A percentile compares a stretch with the other conserved stretches of the same genome.
Evolutionary conservation across 345 rosid genomes (phyloP).

Genomic region (Luvunga scandens): DNA sequence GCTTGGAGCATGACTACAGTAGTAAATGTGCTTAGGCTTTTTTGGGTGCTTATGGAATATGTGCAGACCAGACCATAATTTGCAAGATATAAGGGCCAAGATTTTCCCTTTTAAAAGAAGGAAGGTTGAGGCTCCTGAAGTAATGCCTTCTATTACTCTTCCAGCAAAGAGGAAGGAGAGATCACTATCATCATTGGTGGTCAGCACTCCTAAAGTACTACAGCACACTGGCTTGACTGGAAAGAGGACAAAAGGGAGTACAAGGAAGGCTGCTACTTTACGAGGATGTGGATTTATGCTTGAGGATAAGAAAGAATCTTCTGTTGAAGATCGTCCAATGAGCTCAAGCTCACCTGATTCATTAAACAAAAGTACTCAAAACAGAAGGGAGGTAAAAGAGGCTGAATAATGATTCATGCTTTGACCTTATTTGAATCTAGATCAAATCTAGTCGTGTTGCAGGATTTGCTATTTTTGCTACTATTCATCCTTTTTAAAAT

Average conservation of each 20-base stretch:
- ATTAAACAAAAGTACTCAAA: constrained; percentile 27
- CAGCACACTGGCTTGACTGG: constrained; percentile 54
- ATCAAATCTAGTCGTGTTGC: background rate
- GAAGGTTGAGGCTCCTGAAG: constrained; percentile 53
- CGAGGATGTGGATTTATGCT: constrained; percentile 36
- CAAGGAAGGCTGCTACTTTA: constrained; percentile 45
- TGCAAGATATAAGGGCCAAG: constrained; percentile 70
- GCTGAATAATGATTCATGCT: constrained; percentile 8
- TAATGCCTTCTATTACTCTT: constrained; percentile 38
- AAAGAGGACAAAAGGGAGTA: constrained; percentile 47
- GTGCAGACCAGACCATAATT: constrained; percentile 72
- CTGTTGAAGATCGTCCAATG: constrained; percentile 33
- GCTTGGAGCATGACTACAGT: background rate
- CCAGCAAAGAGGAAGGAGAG: constrained; percentile 73
- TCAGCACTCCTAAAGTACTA: constrained; percentile 57
- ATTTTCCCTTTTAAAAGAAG: constrained; percentile 62
- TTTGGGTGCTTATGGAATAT: constrained; percentile 16
- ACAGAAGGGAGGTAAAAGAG: constrained; percentile 52
- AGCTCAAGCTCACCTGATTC: constrained; percentile 56
- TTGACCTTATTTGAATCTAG: background rate
- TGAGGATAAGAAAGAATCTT: constrained; percentile 54
- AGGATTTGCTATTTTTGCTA: background rate
- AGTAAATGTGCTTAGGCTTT: background rate
- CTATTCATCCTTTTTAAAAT: constrained; percentile 9
- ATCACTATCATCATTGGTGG: constrained; percentile 65